Percentiles rank a stretch among this genome's conserved stretches.
phyloP scores from a whole-genome alignment of 495 filamentous ascomycete genomes.

The Podospora conica region DNA sequence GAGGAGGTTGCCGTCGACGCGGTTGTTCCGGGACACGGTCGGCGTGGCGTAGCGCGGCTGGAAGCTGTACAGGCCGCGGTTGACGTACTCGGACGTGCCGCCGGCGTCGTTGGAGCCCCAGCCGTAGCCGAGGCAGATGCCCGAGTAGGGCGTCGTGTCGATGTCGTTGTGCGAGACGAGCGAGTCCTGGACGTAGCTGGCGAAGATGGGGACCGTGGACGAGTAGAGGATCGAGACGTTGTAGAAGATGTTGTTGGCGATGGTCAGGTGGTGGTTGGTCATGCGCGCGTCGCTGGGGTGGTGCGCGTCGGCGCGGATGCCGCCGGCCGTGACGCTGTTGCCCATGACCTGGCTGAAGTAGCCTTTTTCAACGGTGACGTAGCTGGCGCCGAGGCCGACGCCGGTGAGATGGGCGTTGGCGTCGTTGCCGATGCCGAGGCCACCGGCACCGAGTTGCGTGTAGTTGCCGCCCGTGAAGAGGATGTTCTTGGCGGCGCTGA shows the following conservation, averaged over 20 bases:
- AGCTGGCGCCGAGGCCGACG: constrained; percentile 8
- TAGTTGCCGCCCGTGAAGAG: not conserved
- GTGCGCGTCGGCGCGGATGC: constrained; percentile 7
- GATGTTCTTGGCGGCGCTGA: constrained; percentile 9
- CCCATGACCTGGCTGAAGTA: constrained; percentile 11
- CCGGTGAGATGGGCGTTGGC: constrained; percentile 7
- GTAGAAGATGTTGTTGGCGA: constrained; percentile 11
- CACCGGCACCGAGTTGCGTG: constrained; percentile 8
- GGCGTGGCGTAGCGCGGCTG: constrained; percentile 8
- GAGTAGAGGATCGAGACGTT: constrained; percentile 4
- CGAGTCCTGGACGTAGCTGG: constrained; percentile 5
- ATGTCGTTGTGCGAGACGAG: constrained; percentile 10
- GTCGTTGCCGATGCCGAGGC: constrained; percentile 11
- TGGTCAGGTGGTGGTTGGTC: constrained; percentile 5
- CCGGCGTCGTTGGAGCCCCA: constrained; percentile 9
- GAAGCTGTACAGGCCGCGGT: constrained; percentile 8
- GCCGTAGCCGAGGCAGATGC: constrained; percentile 10
- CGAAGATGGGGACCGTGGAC: constrained; percentile 9
- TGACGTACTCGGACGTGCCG: constrained; percentile 7
- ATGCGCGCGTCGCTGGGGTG: constrained; percentile 1
- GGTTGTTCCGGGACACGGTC: constrained; percentile 3
- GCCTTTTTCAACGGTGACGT: not conserved
- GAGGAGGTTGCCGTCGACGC: constrained; percentile 6
- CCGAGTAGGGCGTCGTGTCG: constrained; percentile 8
- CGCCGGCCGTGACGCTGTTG: constrained; percentile 12